A percentile compares a stretch with the other conserved stretches of the same genome.
phyloP scores from a whole-genome alignment of 495 filamentous ascomycete species.

The Hyphodiscus hymeniophilus region DNA sequence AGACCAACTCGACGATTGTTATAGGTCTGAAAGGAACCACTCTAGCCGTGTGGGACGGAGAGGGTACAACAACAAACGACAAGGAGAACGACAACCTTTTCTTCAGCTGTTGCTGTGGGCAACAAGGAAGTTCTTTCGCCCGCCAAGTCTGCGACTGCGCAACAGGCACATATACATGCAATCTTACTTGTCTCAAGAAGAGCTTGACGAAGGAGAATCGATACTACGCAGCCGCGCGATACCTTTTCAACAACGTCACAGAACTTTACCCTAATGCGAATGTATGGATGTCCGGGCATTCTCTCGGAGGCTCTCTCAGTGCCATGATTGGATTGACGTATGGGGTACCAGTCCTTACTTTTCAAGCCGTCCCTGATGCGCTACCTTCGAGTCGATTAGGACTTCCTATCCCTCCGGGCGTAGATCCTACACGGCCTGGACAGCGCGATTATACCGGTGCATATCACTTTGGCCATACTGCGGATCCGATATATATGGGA shows the following conservation, averaged over 20 bases:
- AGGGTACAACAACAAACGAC: slow-evolving; percentile 92
- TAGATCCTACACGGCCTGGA: slow-evolving; percentile 66
- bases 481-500: slow-evolving; percentile 91
- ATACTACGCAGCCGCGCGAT: slow-evolving; percentile 79
- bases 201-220: slow-evolving; percentile 72
- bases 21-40: slow-evolving; percentile 91
- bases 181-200: slow-evolving; percentile 75
- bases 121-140: slow-evolving; percentile 83
- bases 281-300: slow-evolving; percentile 59
- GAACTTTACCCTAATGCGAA: slow-evolving; percentile 77
- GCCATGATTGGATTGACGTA: slow-evolving; percentile 85
- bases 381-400: slow-evolving; percentile 78
- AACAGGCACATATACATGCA: slow-evolving; percentile 75
- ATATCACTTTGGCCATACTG: slow-evolving; percentile 94
- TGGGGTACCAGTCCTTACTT: slow-evolving; percentile 78
- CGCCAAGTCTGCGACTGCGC: slow-evolving; percentile 88
- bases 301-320: slow-evolving; percentile 79
- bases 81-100: slow-evolving; percentile 97
- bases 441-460: slow-evolving; percentile 62
- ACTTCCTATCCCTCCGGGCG: slow-evolving; percentile 75
- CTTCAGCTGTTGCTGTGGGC: slow-evolving; percentile 94
- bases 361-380: slow-evolving; percentile 85
- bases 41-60: slow-evolving; percentile 85
- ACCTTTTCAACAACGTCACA: slow-evolving; percentile 88
- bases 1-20: slow-evolving; percentile 77